Conservation (phyloP, 2,329 filamentous ascomycete species). For the Epichloe uncinata region DNA sequence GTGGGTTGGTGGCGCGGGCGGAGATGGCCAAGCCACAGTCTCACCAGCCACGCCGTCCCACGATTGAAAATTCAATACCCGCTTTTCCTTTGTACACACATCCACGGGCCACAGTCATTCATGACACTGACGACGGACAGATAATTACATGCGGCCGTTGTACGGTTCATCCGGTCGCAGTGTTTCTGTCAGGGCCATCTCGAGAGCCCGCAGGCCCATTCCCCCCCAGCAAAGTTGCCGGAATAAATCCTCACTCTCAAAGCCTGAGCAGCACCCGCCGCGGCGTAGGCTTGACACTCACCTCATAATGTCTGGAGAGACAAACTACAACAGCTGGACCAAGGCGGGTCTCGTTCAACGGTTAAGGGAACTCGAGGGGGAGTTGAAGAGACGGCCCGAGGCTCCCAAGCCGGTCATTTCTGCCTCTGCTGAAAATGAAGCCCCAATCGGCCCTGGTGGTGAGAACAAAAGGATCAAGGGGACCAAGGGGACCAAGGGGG, state of each 20-base stretch:
- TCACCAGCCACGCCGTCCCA: background rate
- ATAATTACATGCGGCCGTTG: constrained; percentile 16
- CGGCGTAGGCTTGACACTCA: background rate
- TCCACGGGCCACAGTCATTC: background rate
- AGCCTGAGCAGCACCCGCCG: background rate
- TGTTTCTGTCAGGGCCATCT: constrained; percentile 12
- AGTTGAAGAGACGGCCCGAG: constrained; percentile 38
- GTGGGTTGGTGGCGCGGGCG: background rate
- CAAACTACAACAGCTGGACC: constrained; percentile 53
- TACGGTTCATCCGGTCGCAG: constrained; percentile 14
- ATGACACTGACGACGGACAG: background rate
- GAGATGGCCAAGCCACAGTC: background rate
- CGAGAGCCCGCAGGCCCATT: constrained; percentile 5
- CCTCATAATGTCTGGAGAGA: constrained; percentile 18
- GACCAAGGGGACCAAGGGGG: constrained; percentile 18
- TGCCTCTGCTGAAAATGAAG: constrained; percentile 9
- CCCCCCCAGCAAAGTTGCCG: constrained; percentile 1
- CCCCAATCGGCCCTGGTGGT: no score
- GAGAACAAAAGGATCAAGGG: constrained; percentile 13
- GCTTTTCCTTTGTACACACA: background rate
- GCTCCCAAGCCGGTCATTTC: constrained; percentile 16
- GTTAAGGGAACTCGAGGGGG: constrained; percentile 51
- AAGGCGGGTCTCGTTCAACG: constrained; percentile 54
- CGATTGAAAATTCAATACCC: background rate
- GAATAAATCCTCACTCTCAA: constrained; percentile 5